phyloP scores from a whole-genome alignment of 768 basidiomycete species.

The Rhodotorula diobovata region DNA sequence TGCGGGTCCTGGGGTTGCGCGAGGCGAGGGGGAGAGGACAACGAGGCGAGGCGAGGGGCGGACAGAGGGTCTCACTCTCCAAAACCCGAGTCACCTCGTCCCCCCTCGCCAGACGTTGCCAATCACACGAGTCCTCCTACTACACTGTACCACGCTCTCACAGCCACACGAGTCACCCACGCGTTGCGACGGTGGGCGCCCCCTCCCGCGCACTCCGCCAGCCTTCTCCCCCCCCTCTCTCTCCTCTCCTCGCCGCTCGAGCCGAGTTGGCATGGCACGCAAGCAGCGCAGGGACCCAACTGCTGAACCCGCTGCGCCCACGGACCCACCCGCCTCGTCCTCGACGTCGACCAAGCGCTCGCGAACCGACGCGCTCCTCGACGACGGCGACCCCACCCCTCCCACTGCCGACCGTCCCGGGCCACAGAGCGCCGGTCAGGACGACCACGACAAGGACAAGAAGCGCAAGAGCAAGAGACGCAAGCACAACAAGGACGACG shows the following conservation, averaged over 20 bases:
- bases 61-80: too few relatives aligned
- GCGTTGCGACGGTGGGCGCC: too few relatives aligned
- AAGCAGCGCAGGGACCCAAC: not conserved
- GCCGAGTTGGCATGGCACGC: not conserved
- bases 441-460: too few relatives aligned
- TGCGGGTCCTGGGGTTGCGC: too few relatives aligned
- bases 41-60: not conserved
- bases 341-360: not conserved
- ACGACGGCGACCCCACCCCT: not conserved
- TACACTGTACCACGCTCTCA: too few relatives aligned
- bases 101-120: too few relatives aligned
- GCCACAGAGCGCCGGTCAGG: not conserved
- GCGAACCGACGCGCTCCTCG: not conserved
- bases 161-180: too few relatives aligned
- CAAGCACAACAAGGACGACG: not conserved
- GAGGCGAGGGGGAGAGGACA: not conserved
- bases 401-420: not conserved
- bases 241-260: not conserved
- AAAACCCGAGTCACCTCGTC: too few relatives aligned
- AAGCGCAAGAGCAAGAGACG: not conserved
- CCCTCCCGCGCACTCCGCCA: not conserved
- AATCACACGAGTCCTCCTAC: too few relatives aligned
- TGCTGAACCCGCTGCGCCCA: not conserved
- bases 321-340: not conserved
- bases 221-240: not conserved